These are phyloP conservation scores for Dipodascopsis uninucleata DNA, from an alignment of 805 yeast species.

Conservation along the genomic window DNA sequence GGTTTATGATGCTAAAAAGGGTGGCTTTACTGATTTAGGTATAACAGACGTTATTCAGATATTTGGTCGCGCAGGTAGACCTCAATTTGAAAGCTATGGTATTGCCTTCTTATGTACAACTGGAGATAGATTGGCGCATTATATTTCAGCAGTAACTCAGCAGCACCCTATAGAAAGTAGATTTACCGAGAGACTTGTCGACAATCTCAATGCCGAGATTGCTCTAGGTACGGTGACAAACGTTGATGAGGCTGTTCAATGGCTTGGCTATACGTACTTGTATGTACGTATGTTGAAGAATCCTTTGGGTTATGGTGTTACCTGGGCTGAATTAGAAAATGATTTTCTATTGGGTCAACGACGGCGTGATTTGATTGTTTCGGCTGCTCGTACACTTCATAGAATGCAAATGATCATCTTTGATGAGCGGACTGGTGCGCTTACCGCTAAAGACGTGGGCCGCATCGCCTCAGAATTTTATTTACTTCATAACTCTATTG, in stretches of 20 bases:
- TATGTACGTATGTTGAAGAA: slow-evolving; percentile 91
- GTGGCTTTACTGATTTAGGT: slow-evolving; percentile 91
- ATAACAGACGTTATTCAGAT: slow-evolving; percentile 96
- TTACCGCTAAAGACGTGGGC: slow-evolving; percentile 84
- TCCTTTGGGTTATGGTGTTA: slow-evolving; percentile 88
- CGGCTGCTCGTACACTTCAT: slow-evolving; percentile 82
- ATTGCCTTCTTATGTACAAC: slow-evolving; percentile 88
- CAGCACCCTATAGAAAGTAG: slow-evolving; percentile 95
- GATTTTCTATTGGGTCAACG: slow-evolving; percentile 77
- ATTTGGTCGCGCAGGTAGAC: slow-evolving; percentile 99
- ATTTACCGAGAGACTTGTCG: slow-evolving; percentile 72
- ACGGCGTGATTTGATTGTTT: slow-evolving; percentile 68
- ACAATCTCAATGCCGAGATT: slow-evolving; percentile 93
- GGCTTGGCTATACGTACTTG: slow-evolving; percentile 97
- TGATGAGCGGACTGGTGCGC: slow-evolving; percentile 77
- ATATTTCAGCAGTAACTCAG: slow-evolving; percentile 81
- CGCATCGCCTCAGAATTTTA: slow-evolving; percentile 94
- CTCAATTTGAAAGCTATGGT: slow-evolving; percentile 89
- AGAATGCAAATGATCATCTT: slow-evolving; percentile 87
- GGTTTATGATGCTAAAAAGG: slow-evolving; percentile 87
- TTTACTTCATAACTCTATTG: slow-evolving; percentile 76
- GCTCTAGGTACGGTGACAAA: slow-evolving; percentile 93
- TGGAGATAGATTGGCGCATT: slow-evolving; percentile 76
- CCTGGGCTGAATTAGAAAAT: slow-evolving; percentile 75
- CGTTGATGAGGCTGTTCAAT: slow-evolving; percentile 88